Conservation (phyloP, 1,284 basidiomycete genomes). For the Volvariella volvacea region DNA sequence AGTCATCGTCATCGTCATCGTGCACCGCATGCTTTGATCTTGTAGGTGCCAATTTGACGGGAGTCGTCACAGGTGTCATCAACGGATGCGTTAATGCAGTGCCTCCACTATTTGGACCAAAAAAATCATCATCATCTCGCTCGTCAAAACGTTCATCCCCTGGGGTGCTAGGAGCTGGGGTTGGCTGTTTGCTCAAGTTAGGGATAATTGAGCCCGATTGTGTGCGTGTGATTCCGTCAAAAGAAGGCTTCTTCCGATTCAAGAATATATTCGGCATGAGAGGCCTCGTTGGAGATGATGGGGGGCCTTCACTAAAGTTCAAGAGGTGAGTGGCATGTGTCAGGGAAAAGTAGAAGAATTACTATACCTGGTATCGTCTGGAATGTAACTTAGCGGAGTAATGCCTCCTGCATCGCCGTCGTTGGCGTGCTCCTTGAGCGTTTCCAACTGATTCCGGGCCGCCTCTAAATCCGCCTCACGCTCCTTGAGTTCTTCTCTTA, state of each 20-base stretch:
- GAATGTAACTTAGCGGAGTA: too few species aligned
- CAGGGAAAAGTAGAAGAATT: not conserved
- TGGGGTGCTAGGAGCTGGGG: conserved; percentile 37
- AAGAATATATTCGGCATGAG: not conserved
- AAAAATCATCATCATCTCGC: conserved; percentile 11
- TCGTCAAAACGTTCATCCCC: conserved; percentile 8
- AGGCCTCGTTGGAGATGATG: conserved; percentile 4
- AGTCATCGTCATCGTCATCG: not conserved
- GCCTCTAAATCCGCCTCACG: conserved; percentile 17
- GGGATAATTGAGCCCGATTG: conserved; percentile 42
- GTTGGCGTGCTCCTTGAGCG: not conserved
- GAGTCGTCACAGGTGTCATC: too few species aligned
- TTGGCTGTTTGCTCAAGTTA: conserved; percentile 39
- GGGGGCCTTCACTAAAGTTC: conserved; percentile 5
- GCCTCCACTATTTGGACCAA: too few species aligned
- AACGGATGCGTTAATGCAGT: too few species aligned
- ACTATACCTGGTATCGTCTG: not conserved
- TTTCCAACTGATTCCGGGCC: not conserved
- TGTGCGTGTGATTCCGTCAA: conserved; percentile 27
- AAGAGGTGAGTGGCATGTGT: not conserved
- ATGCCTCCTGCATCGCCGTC: too few species aligned
- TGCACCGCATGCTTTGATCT: too few species aligned
- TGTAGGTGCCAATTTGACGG: too few species aligned
- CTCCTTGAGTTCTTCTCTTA: conserved; percentile 21
- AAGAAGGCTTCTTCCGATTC: conserved; percentile 6